phyloP scores from a whole-genome alignment of 768 basidiomycete genomes.

The Podaxis rugospora region DNA sequence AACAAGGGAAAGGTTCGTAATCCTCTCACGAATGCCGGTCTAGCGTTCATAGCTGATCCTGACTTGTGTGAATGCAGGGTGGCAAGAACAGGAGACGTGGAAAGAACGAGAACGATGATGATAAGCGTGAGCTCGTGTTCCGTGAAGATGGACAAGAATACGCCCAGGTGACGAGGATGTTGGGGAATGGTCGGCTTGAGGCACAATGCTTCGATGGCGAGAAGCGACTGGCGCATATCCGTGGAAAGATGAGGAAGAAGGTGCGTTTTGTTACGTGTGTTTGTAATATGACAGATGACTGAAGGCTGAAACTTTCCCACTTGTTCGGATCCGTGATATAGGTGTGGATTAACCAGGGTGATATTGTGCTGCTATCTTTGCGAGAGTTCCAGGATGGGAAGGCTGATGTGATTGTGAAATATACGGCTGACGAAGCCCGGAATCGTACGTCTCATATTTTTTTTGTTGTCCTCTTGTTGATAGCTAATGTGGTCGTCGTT shows the following conservation, averaged over 20 bases:
- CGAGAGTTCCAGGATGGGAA: constrained; percentile 99
- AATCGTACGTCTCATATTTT: constrained; percentile 45
- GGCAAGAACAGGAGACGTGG: constrained; percentile 99
- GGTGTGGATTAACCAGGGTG: constrained; percentile 99
- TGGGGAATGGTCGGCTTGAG: constrained; percentile 95
- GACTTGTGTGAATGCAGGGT: constrained; percentile 50
- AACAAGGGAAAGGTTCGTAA: constrained; percentile 12
- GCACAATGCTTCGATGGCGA: constrained; percentile 98
- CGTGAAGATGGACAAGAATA: constrained; percentile 99
- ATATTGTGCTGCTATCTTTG: constrained; percentile 90
- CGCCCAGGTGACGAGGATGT: constrained; percentile 97
- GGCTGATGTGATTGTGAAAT: constrained; percentile 99
- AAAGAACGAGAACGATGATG: constrained; percentile 99
- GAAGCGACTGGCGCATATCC: constrained; percentile 95
- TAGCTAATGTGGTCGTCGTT: neutral
- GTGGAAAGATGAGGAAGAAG: constrained; percentile 99
- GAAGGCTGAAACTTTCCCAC: neutral
- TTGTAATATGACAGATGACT: neutral
- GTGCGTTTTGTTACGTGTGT: constrained; percentile 37
- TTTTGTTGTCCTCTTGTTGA: neutral
- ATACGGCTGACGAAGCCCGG: constrained; percentile 92
- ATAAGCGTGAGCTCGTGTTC: constrained; percentile 98
- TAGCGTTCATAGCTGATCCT: neutral
- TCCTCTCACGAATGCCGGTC: neutral
- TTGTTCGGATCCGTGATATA: constrained; percentile 22